Base-by-base conservation (phyloP, 106 monocot genomes). In the Cymbidium sinense region DNA sequence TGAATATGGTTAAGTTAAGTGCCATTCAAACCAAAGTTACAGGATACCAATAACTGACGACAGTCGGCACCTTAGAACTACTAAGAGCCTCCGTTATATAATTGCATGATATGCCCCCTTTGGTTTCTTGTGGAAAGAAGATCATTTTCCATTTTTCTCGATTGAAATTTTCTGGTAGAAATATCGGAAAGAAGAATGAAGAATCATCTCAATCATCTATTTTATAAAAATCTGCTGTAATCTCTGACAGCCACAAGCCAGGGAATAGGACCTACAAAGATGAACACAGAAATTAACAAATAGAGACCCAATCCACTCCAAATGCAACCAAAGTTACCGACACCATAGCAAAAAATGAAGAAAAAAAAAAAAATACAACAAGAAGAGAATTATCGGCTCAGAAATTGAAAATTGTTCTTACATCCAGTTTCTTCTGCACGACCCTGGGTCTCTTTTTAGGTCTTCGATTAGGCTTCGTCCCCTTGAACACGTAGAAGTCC, bases 391-490 rank as follows among this genome's bases (percentile, higher is more conserved):
- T 4, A 20, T 73, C 9, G 2, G 27, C 0, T 33, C 39, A 1
- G 4, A 43, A 73, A 11, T 10, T 36, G 8, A 77, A 27, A 25
- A 37, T 37, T 31, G 0, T 1, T 73, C 85, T 78, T 73, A 84
- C 89, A 81, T 89, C 86, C 15, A 89, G 81, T 50, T 84, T 73
- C 52, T 43, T 78, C 77, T 86, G 86, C 28, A 89, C 77, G 35
- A 67, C 35, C 35, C 75, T 77, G 7, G 79, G 62, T 35, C 89
- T 81, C 75, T 86, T 89, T 80, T 82, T 86, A 9, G 89, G 86
- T 77, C 84, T 31, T 35, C 82, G 83, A 19, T 36, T 79, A 23
- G 82, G 86, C 70, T 58, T 78, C 23, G 64, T 64, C 39, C 86
- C 86, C 73, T 70, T 86, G 34, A 86, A 69, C 43, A 35, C 50